These are phyloP conservation scores for Besnoitia besnoiti DNA, from an alignment of 169 alveolate genomes.

Conservation along the genomic window DNA sequence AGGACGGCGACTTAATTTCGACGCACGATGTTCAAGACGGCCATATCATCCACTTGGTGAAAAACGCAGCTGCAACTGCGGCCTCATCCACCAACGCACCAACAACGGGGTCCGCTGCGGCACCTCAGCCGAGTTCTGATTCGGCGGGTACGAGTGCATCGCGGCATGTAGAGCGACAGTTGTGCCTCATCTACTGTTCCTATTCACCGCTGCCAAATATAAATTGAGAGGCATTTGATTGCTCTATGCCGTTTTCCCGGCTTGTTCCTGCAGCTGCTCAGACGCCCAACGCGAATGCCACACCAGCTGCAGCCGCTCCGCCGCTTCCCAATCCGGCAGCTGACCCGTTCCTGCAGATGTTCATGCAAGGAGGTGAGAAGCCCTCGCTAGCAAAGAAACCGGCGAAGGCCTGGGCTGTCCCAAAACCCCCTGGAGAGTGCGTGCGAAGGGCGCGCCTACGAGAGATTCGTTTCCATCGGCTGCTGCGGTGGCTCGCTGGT, in stretches of 20 bases:
- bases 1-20: conserved; percentile 85
- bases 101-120: background rate
- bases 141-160: background rate
- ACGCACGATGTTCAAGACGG: conserved; percentile 85
- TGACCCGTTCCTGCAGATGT: background rate
- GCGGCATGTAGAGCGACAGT: background rate
- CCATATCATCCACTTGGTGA: conserved; percentile 89
- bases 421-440: too few species aligned
- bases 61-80: conserved; percentile 80
- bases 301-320: background rate
- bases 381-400: too few species aligned
- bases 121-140: background rate
- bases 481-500: background rate
- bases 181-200: background rate
- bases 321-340: background rate
- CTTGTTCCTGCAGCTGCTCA: background rate
- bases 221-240: background rate
- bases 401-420: too few species aligned
- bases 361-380: background rate
- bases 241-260: background rate
- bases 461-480: background rate
- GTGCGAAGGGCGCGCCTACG: too few species aligned
- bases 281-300: background rate
- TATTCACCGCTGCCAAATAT: too few species aligned
- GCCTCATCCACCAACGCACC: background rate